Evolutionary conservation across 2,329 filamentous ascomycete species (phyloP), one percentile per base, ranked within the genome.

Genomic region (Xylaria sp.): DNA sequence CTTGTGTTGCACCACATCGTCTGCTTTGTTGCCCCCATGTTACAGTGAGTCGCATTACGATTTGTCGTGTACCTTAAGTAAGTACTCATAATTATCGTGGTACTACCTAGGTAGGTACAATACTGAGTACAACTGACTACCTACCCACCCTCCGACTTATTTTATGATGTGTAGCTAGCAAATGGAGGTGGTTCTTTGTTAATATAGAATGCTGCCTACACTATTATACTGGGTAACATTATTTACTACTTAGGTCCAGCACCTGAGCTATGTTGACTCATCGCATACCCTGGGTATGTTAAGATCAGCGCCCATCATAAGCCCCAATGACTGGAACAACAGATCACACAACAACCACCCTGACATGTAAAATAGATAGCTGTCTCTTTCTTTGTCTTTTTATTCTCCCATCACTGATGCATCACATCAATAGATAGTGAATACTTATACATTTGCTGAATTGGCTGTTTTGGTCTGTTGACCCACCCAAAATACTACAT

Each of bases 281-380:
- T 61, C 50, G n/a, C 51, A 29, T 29, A 54, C 16, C 40, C 18
- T 9, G 53, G 32, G 16, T 21, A 35, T 21, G n/a, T 44, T 35
- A 57, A 32, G 29, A 27, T 32, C 16, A n/a, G 25, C 12, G 13
- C 48, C 18, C 6, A 5, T 16, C 23, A 51, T 63, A 25, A 40
- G n/a, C 40, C 5, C 13, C 16, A n/a, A 44, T 16, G 16, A n/a
- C 13, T n/a, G 5, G 16, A n/a, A 16, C n/a, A 25, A 58, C 23
- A 50, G n/a, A 35, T 64, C 44, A 64, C 53, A 37, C 63, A 51
- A 51, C 57, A n/a, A 44, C 63, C 5, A 51, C 23, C n/a, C n/a
- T n/a, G n/a, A n/a, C n/a, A n/a, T n/a, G n/a, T n/a, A n/a, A n/a
- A n/a, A n/a, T n/a, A n/a, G n/a, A n/a, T n/a, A n/a, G 1, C 37